Conservation (phyloP, 345 rosid species). For the Punica granatum region DNA sequence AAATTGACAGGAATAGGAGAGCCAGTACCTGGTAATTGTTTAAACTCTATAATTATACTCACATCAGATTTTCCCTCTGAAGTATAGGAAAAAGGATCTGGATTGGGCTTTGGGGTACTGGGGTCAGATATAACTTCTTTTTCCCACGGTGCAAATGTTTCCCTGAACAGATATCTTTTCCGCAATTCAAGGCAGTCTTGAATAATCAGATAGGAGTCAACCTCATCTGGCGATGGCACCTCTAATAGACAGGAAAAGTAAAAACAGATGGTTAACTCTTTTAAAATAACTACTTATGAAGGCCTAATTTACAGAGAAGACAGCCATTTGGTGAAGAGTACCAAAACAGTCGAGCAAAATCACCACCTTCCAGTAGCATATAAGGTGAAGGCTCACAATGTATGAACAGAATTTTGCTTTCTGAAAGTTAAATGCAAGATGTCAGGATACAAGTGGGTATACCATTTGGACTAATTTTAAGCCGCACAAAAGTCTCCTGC, state of each 20-base stretch:
- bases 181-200: constrained; percentile 96
- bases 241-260: constrained; percentile 29
- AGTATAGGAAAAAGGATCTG: constrained; percentile 68
- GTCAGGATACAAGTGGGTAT: constrained; percentile 3
- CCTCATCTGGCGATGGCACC: constrained; percentile 80
- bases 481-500: constrained; percentile 90
- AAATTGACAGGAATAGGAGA: neutral
- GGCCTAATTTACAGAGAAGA: neutral
- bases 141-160: constrained; percentile 93
- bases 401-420: neutral
- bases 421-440: neutral
- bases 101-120: constrained; percentile 93
- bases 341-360: neutral
- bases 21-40: neutral
- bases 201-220: constrained; percentile 61
- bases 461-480: constrained; percentile 66
- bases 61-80: constrained; percentile 81
- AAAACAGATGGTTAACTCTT: neutral
- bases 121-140: constrained; percentile 94
- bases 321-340: neutral
- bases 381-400: neutral
- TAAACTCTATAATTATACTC: constrained; percentile 15
- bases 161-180: constrained; percentile 68
- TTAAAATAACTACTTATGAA: neutral
- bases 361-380: neutral